phyloP scores from a whole-genome alignment of 768 basidiomycete species.

The Hydnomerulius pinastri region DNA sequence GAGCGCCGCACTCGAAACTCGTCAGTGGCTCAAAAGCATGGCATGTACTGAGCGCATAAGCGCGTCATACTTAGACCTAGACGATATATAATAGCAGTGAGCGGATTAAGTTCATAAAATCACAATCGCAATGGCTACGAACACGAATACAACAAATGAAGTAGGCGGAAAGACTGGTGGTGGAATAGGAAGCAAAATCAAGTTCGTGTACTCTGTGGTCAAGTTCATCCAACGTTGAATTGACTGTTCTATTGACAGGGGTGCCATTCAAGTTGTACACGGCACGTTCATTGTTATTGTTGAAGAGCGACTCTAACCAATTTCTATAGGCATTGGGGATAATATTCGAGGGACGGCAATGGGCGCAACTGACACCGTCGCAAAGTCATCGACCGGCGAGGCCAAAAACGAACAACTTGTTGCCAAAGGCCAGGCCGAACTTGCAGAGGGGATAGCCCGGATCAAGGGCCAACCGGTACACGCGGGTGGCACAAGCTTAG shows the following conservation, averaged over 20 bases:
- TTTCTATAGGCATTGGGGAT: conserved; percentile 42
- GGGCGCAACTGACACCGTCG: conserved; percentile 39
- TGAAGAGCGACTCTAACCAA: conserved; percentile 4
- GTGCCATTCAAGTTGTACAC: conserved; percentile 38
- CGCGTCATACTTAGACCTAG: conserved; percentile 3
- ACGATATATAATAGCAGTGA: background rate
- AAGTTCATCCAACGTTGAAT: background rate
- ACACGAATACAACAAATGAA: background rate
- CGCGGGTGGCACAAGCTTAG: background rate
- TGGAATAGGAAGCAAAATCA: conserved; percentile 19
- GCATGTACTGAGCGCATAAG: conserved; percentile 2
- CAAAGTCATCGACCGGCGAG: conserved; percentile 23
- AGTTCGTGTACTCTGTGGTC: background rate
- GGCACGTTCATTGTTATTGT: conserved; percentile 21
- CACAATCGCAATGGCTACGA: background rate
- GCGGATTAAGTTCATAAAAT: background rate
- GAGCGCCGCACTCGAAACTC: background rate
- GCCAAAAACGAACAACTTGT: conserved; percentile 39
- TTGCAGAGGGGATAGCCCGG: conserved; percentile 39
- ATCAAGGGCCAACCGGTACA: conserved; percentile 17
- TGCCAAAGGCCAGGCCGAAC: conserved; percentile 40
- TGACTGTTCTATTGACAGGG: conserved; percentile 25
- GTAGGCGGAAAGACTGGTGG: background rate
- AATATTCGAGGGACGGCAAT: conserved; percentile 45
- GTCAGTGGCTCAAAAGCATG: background rate